These are phyloP conservation scores for Articulospora tetracladia DNA, from an alignment of 495 filamentous ascomycete species.

Conservation along the genomic window DNA sequence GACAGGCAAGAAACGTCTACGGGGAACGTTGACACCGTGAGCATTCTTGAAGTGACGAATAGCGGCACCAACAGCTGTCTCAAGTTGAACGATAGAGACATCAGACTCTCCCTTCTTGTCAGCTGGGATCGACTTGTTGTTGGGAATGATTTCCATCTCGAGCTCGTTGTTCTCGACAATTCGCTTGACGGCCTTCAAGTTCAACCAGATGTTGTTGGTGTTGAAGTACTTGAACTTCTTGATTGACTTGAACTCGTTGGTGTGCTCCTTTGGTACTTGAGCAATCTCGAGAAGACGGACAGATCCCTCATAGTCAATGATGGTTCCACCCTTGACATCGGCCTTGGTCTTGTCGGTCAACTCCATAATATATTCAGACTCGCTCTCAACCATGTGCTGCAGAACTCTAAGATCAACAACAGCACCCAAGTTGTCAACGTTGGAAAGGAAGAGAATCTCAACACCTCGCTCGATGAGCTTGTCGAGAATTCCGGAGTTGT, in stretches of 20 bases:
- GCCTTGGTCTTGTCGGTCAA: slow-evolving; percentile 99
- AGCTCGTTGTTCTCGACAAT: slow-evolving; percentile 98
- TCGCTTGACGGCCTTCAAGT: slow-evolving; percentile 94
- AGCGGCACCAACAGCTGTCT: slow-evolving; percentile 96
- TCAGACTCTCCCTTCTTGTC: slow-evolving; percentile 99
- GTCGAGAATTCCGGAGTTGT: slow-evolving; percentile 98
- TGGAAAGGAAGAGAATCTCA: slow-evolving; percentile 98
- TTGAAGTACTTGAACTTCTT: slow-evolving; percentile 99
- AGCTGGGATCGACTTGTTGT: slow-evolving; percentile 95
- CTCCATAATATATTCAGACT: slow-evolving; percentile 99
- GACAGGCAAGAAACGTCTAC: slow-evolving; percentile 96
- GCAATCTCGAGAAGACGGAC: slow-evolving; percentile 97
- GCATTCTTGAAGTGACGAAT: slow-evolving; percentile 99
- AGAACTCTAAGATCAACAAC: slow-evolving; percentile 97
- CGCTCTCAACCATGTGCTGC: slow-evolving; percentile 97
- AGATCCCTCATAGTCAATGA: slow-evolving; percentile 97
- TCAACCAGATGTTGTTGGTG: slow-evolving; percentile 99
- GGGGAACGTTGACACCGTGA: slow-evolving; percentile 98
- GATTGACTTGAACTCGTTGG: slow-evolving; percentile 99
- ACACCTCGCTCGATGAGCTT: slow-evolving; percentile 91
- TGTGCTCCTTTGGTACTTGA: slow-evolving; percentile 99
- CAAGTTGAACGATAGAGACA: slow-evolving; percentile 93
- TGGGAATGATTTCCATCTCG: slow-evolving; percentile 99
- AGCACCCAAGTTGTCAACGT: slow-evolving; percentile 97
- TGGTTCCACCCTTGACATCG: slow-evolving; percentile 99